A percentile compares a stretch with the other conserved stretches of the same genome.
phyloP scores from a whole-genome alignment of 2,329 filamentous ascomycete genomes.

The Phyllosticta citribraziliensis region DNA sequence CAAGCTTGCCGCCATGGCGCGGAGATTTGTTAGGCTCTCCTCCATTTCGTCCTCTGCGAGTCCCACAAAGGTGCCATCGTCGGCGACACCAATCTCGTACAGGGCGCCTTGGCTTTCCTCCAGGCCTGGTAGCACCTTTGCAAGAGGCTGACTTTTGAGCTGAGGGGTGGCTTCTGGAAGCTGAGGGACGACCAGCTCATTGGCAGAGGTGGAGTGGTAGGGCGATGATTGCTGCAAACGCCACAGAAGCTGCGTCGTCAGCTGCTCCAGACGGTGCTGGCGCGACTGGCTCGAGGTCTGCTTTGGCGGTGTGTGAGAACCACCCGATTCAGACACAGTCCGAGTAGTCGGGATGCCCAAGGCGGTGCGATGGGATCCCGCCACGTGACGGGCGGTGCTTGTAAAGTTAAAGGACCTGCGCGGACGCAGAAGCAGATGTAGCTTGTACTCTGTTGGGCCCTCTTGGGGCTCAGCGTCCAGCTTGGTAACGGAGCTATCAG shows the following conservation, averaged over 20 bases:
- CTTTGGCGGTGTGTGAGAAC: slow-evolving; percentile 31
- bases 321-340: slow-evolving; percentile 25
- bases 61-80: slow-evolving; percentile 85
- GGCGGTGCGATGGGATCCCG: slow-evolving; percentile 42
- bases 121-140: slow-evolving; percentile 57
- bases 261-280: slow-evolving; percentile 75
- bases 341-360: slow-evolving; percentile 23
- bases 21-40: slow-evolving; percentile 76
- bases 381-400: slow-evolving; percentile 51
- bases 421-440: slow-evolving; percentile 76
- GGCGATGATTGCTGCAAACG: slow-evolving; percentile 88
- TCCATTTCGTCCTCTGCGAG: slow-evolving; percentile 84
- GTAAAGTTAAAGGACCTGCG: slow-evolving; percentile 63
- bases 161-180: slow-evolving; percentile 58
- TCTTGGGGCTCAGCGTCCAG: slow-evolving; percentile 86
- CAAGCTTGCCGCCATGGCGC: slow-evolving; percentile 84
- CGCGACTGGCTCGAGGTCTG: slow-evolving; percentile 56
- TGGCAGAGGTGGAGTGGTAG: slow-evolving; percentile 72
- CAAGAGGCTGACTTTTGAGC: slow-evolving; percentile 45
- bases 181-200: slow-evolving; percentile 63
- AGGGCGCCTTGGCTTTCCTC: slow-evolving; percentile 89
- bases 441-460: slow-evolving; percentile 91
- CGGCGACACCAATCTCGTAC: slow-evolving; percentile 93
- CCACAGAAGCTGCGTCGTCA: slow-evolving; percentile 94
- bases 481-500: slow-evolving; percentile 48